phyloP scores from a whole-genome alignment of 2,329 filamentous ascomycete genomes.

The Diaporthe ampelina region DNA sequence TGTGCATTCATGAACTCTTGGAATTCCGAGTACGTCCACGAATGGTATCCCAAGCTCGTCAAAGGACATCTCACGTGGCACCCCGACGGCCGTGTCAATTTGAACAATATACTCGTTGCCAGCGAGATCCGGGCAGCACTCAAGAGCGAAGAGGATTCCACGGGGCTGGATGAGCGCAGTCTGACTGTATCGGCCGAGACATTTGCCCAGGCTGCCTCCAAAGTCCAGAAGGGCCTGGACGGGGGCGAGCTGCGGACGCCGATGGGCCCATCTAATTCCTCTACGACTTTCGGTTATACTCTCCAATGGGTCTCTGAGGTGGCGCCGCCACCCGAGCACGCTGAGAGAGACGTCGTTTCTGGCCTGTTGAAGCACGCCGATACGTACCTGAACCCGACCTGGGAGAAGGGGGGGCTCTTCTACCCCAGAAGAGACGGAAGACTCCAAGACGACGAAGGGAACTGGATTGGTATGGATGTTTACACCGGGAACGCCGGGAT shows the following conservation, averaged over 20 bases:
- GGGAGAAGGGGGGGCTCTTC: slow-evolving; percentile 53
- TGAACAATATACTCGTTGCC: slow-evolving; percentile 46
- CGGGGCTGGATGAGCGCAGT: slow-evolving; percentile 9
- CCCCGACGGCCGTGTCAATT: slow-evolving; percentile 43
- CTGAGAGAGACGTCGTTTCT: slow-evolving; percentile 34
- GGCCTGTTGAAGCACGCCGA: slow-evolving; percentile 49
- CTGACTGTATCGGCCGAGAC: neutral
- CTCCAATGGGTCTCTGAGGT: slow-evolving; percentile 53
- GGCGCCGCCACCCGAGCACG: slow-evolving; percentile 42
- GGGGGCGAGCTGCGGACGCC: slow-evolving; percentile 40
- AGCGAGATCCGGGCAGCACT: slow-evolving; percentile 44
- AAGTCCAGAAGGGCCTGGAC: neutral
- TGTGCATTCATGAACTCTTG: slow-evolving; percentile 55
- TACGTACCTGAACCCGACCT: slow-evolving; percentile 46
- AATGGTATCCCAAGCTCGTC: slow-evolving; percentile 44
- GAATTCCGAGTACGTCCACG: slow-evolving; percentile 51
- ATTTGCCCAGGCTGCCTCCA: slow-evolving; percentile 19
- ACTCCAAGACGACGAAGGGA: slow-evolving; percentile 44
- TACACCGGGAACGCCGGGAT: slow-evolving; percentile 54
- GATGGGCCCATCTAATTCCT: slow-evolving; percentile 39
- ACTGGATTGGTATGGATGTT: slow-evolving; percentile 51
- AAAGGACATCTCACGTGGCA: slow-evolving; percentile 48
- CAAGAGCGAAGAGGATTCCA: neutral
- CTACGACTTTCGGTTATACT: slow-evolving; percentile 47
- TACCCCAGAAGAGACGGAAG: slow-evolving; percentile 49